Percentiles rank a stretch among this genome's conserved stretches.
Conservation (phyloP, 495 filamentous ascomycete genomes). For the Amphirosellinia nigrospora region DNA sequence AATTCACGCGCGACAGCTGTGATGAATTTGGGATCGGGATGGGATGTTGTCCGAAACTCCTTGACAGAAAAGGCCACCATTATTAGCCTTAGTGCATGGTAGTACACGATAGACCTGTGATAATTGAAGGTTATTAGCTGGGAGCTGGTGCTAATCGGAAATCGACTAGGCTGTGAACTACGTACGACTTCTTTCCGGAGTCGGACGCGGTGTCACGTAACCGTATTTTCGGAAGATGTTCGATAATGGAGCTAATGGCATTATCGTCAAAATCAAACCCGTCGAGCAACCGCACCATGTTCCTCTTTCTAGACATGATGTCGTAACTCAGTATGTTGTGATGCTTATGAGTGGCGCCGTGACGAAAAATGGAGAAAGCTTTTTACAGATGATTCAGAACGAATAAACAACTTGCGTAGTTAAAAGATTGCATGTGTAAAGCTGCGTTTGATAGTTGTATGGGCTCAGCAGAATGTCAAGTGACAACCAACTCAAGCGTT, state of each 20-base stretch:
- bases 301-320: background rate
- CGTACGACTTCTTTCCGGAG: background rate
- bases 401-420: background rate
- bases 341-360: background rate
- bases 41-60: background rate
- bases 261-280: background rate
- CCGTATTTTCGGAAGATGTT: background rate
- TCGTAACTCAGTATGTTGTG: background rate
- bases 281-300: too few relatives aligned
- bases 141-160: background rate
- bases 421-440: background rate
- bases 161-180: background rate
- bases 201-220: background rate
- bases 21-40: background rate
- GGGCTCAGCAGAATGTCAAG: background rate
- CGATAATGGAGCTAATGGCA: background rate
- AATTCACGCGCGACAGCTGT: background rate
- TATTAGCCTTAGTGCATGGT: background rate
- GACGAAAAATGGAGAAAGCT: background rate
- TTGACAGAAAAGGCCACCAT: background rate
- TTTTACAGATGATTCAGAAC: background rate
- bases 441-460: background rate
- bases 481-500: background rate
- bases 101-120: background rate
- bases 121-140: background rate